Percentiles rank a stretch among this genome's conserved stretches.
These are phyloP conservation scores for Tulasnella sp. DNA, from an alignment of 768 basidiomycete genomes.

Conservation along the genomic window DNA sequence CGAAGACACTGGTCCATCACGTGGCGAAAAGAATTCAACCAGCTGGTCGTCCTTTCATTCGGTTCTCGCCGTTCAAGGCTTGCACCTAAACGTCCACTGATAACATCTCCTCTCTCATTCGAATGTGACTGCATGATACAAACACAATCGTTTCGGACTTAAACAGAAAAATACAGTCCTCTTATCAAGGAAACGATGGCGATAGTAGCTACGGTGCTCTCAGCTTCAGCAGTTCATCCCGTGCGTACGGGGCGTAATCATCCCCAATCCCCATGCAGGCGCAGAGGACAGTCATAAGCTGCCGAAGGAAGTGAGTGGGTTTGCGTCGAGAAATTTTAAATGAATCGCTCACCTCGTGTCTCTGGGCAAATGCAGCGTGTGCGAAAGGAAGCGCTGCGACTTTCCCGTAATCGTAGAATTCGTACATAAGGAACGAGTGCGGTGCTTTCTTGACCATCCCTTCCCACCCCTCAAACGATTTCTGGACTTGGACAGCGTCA, in stretches of 20 bases:
- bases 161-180: too few relatives aligned
- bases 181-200: constrained; percentile 1
- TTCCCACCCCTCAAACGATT: background rate
- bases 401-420: constrained; percentile 8
- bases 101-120: too few relatives aligned
- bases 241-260: background rate
- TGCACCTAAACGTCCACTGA: too few relatives aligned
- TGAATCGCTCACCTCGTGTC: background rate
- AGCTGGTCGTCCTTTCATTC: too few relatives aligned
- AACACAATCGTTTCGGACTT: too few relatives aligned
- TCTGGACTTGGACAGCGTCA: background rate
- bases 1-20: too few relatives aligned
- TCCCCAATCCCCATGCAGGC: background rate
- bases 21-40: too few relatives aligned
- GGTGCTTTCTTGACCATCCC: background rate
- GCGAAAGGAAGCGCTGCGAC: background rate
- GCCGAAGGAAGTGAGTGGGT: background rate
- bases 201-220: background rate
- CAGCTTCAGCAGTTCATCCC: background rate
- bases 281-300: background rate
- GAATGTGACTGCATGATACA: too few relatives aligned
- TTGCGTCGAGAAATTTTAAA: background rate
- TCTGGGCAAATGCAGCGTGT: constrained; percentile 10
- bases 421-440: background rate
- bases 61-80: too few relatives aligned